Conservation (phyloP, 2,329 filamentous ascomycete genomes). For the Cordyceps farinosa region DNA sequence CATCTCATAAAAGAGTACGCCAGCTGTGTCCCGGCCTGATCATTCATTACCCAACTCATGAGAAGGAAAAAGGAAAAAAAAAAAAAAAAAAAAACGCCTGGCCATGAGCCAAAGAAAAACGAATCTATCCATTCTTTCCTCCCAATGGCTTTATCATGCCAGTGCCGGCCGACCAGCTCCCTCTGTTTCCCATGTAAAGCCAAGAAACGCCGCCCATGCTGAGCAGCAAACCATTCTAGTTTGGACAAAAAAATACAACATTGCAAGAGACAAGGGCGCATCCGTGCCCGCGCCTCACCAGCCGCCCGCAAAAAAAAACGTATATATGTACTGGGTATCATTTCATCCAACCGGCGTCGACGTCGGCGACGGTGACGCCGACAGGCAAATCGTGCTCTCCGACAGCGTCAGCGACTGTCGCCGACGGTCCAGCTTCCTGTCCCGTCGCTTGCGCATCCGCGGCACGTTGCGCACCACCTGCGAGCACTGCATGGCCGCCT, state of each 20-base stretch:
- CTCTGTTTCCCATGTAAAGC: too few relatives aligned
- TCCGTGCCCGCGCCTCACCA: background rate
- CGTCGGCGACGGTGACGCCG: constrained; percentile 10
- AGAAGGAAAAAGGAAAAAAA: too few relatives aligned
- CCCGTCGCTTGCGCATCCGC: constrained; percentile 23
- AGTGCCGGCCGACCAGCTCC: too few relatives aligned
- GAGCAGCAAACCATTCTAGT: constrained; percentile 1
- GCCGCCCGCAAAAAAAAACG: too few relatives aligned
- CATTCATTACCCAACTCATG: too few relatives aligned
- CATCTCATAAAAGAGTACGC: too few relatives aligned
- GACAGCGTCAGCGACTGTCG: constrained; percentile 9
- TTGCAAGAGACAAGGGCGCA: background rate
- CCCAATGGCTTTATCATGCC: background rate
- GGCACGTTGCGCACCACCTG: constrained; percentile 23
- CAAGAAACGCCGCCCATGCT: background rate
- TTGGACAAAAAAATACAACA: background rate
- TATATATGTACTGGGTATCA: background rate
- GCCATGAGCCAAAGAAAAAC: too few relatives aligned
- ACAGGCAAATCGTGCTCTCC: constrained; percentile 15
- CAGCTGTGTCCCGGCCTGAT: too few relatives aligned
- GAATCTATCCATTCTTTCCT: background rate
- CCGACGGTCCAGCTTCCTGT: constrained; percentile 16
- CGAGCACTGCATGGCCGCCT: constrained; percentile 22
- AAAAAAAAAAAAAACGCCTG: too few relatives aligned
- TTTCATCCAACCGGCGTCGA: constrained; percentile 4